Percentiles rank a stretch among this genome's conserved stretches.
phyloP scores from a whole-genome alignment of 2,329 filamentous ascomycete genomes.

The Chaetomiaceae sp. region DNA sequence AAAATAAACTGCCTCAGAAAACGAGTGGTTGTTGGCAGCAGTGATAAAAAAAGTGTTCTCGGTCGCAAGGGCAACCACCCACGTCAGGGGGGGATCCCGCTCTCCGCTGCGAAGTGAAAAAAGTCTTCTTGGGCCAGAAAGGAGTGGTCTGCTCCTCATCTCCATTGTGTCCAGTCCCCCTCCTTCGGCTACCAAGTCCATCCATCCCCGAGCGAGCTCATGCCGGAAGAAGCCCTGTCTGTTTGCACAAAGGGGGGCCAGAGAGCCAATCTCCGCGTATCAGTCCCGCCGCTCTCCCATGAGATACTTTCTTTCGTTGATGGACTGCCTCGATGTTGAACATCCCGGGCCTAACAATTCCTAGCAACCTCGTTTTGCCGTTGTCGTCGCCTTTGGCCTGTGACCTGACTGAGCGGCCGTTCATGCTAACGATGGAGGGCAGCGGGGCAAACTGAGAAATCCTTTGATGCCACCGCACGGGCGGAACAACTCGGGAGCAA shows the following conservation, averaged over 20 bases:
- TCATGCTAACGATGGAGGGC: slow-evolving; percentile 4
- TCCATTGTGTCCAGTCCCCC: no score
- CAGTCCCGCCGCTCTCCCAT: background rate
- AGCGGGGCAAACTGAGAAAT: background rate
- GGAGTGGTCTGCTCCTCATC: no score
- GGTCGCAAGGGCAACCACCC: background rate
- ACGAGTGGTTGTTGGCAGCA: slow-evolving; percentile 11
- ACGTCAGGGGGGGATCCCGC: background rate
- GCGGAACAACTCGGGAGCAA: background rate
- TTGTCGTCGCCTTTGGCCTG: slow-evolving; percentile 5
- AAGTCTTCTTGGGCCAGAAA: no score
- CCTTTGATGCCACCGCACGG: slow-evolving; percentile 1
- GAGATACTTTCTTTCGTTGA: slow-evolving; percentile 10
- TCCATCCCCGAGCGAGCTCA: no score
- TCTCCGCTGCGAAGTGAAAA: slow-evolving; percentile 6
- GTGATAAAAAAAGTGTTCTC: no score
- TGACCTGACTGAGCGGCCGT: slow-evolving; percentile 6
- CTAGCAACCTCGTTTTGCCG: slow-evolving; percentile 10
- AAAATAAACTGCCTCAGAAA: slow-evolving; percentile 7
- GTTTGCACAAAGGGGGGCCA: no score
- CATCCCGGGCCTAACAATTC: slow-evolving; percentile 18
- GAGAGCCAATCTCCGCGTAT: slow-evolving; percentile 1
- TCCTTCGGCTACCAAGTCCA: no score
- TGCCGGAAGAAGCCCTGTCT: no score
- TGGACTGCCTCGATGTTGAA: slow-evolving; percentile 5